These are phyloP conservation scores for Colletotrichum sp. DNA, from an alignment of 2,329 filamentous ascomycete genomes.

Conservation along the genomic window DNA sequence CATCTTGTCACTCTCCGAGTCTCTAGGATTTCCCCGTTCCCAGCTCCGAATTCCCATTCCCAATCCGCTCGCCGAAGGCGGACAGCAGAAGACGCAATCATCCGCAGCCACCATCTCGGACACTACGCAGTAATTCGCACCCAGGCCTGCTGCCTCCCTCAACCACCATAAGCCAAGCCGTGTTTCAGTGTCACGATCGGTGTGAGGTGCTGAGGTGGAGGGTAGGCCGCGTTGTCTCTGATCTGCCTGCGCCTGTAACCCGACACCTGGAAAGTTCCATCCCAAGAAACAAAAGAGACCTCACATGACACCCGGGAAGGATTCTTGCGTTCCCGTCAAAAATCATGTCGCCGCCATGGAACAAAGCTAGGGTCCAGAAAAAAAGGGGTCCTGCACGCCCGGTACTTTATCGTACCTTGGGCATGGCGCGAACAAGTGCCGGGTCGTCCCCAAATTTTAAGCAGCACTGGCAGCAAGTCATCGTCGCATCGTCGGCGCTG, in stretches of 20 bases:
- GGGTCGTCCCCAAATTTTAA: conserved; percentile 1
- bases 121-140: neutral
- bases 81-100: neutral
- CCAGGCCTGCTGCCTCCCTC: neutral
- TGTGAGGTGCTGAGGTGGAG: neutral
- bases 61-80: neutral
- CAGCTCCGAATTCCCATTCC: neutral
- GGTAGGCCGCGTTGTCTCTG: neutral
- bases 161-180: neutral
- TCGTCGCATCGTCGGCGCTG: neutral
- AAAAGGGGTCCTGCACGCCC: neutral
- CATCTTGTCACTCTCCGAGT: neutral
- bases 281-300: neutral
- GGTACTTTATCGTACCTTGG: neutral
- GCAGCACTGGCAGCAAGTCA: neutral
- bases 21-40: neutral
- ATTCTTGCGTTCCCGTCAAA: neutral
- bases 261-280: neutral
- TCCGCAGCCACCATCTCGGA: neutral
- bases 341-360: neutral
- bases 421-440: neutral
- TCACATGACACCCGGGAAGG: neutral
- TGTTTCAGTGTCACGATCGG: neutral
- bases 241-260: neutral
- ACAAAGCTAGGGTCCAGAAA: neutral